Evolutionary conservation across 306 rosid species (phyloP).

Genomic region (cucumber (Cucumis sativus)): Cucumber_9930_V3 NC_026655.2:22367501-22368000

Average conservation of each 20-base stretch:
- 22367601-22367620: background rate
- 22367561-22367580: background rate
- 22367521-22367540: background rate
- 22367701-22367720: background rate
- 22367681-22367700: background rate
- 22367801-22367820: slow-evolving; percentile 9
- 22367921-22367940: no score
- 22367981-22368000: no score
- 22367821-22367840: slow-evolving; percentile 9
- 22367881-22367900: background rate
- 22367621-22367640: no score
- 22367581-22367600: background rate
- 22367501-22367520: background rate
- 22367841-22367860: slow-evolving; percentile 22
- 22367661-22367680: background rate
- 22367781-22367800: slow-evolving; percentile 11
- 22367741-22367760: background rate
- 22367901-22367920: no score
- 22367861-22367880: background rate
- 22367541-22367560: background rate
- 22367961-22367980: no score
- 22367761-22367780: slow-evolving; percentile 12
- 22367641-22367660: background rate
- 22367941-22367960: no score
- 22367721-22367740: background rate